These are phyloP conservation scores for Neopestalotiopsis sp. DNA, from an alignment of 2,329 filamentous ascomycete species.

Conservation along the genomic window DNA sequence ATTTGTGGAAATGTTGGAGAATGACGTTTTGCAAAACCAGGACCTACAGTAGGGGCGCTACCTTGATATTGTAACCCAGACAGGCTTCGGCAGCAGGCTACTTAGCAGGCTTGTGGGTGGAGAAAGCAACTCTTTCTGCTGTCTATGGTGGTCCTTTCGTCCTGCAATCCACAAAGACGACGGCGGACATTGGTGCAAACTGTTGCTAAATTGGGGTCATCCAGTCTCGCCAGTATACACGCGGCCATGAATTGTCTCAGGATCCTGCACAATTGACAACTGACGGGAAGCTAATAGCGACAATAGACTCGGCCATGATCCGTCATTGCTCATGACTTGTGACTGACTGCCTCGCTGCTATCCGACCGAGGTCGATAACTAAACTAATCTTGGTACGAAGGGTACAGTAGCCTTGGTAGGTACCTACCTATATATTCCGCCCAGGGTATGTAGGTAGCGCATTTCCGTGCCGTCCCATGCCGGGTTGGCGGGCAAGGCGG, in stretches of 20 bases:
- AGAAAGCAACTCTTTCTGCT: background rate
- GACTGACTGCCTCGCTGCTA: background rate
- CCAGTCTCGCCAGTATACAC: background rate
- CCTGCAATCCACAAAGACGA: background rate
- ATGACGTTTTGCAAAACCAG: background rate
- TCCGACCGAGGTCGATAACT: background rate
- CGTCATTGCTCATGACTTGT: background rate
- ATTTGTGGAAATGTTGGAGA: background rate
- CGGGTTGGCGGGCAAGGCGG: no score
- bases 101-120: background rate
- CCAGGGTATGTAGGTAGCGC: background rate
- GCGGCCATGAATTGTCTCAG: conserved; percentile 1
- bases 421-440: no score
- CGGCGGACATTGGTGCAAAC: background rate
- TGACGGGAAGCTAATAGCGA: background rate
- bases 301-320: background rate
- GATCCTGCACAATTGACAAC: background rate
- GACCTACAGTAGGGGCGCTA: no score
- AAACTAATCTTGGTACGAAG: background rate
- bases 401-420: no score
- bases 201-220: background rate
- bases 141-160: background rate
- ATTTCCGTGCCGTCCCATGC: background rate
- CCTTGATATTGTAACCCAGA: no score
- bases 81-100: no score